These are phyloP conservation scores for Pseudocohnilembus persalinus DNA, from an alignment of 169 alveolate species.

Conservation along the genomic window DNA sequence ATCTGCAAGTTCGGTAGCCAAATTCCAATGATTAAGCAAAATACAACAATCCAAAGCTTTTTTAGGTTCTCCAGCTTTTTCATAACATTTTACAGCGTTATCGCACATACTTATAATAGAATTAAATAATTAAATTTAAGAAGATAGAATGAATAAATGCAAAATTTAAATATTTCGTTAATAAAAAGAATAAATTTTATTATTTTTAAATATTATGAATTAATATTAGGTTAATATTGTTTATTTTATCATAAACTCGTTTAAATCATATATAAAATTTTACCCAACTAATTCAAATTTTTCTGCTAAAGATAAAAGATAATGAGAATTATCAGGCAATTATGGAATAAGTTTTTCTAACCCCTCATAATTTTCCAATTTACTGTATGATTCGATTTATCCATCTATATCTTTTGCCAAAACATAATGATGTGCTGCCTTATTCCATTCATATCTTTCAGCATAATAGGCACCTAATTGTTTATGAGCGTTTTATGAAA, in stretches of 20 bases:
- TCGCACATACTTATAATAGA: slow-evolving; percentile 63
- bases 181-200: too few species aligned
- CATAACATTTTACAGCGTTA: slow-evolving; percentile 85
- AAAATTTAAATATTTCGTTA: too few species aligned
- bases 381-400: slow-evolving; percentile 79
- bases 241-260: too few species aligned
- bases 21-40: slow-evolving; percentile 89
- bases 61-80: slow-evolving; percentile 83
- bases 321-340: slow-evolving; percentile 77
- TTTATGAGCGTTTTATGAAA: slow-evolving; percentile 77
- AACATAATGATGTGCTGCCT: slow-evolving; percentile 86
- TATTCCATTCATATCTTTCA: slow-evolving; percentile 82
- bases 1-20: slow-evolving; percentile 91
- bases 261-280: too few species aligned
- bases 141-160: too few species aligned
- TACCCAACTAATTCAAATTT: slow-evolving; percentile 84
- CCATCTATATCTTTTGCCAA: slow-evolving; percentile 79
- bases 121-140: too few species aligned
- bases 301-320: slow-evolving; percentile 76
- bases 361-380: slow-evolving; percentile 74
- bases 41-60: slow-evolving; percentile 92
- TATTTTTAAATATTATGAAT: too few species aligned
- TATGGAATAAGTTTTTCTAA: slow-evolving; percentile 61
- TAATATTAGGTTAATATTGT: too few species aligned
- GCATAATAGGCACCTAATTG: slow-evolving; percentile 86